These are phyloP conservation scores for Picea glauca DNA, from an alignment of 75 land plant species.

Conservation along the genomic window DNA sequence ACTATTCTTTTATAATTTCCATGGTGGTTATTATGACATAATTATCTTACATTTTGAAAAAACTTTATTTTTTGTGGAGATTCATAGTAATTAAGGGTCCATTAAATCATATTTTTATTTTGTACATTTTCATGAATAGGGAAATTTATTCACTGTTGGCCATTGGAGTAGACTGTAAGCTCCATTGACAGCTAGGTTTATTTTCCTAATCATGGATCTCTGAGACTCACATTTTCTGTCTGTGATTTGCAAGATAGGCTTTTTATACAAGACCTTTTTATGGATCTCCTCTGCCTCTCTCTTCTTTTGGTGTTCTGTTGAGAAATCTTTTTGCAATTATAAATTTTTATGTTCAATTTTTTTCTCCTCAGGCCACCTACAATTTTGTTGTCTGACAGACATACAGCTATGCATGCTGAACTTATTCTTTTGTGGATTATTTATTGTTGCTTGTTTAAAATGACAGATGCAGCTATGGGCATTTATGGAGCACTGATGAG, in stretches of 20 bases:
- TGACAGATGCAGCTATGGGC: constrained; percentile 94
- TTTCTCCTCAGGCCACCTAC: neutral
- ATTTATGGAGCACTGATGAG: constrained; percentile 73
- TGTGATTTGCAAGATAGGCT: neutral
- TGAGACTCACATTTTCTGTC: neutral
- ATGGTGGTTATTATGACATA: neutral
- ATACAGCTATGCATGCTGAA: neutral
- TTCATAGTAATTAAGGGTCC: neutral
- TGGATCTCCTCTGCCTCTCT: neutral
- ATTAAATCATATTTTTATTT: neutral
- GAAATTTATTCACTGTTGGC: neutral
- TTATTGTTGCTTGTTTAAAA: constrained; percentile 9
- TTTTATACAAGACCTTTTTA: neutral
- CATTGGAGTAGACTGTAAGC: neutral
- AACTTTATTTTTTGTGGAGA: neutral
- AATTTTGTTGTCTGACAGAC: neutral
- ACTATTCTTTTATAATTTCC: neutral
- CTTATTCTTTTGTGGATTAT: neutral
- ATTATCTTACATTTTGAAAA: neutral
- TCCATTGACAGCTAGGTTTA: neutral
- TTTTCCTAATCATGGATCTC: neutral
- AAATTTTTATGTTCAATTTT: neutral
- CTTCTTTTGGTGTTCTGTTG: neutral
- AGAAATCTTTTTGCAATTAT: neutral
- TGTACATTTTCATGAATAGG: neutral